These are phyloP conservation scores for Mycena floridula DNA, from an alignment of 768 basidiomycete species.

Conservation along the genomic window DNA sequence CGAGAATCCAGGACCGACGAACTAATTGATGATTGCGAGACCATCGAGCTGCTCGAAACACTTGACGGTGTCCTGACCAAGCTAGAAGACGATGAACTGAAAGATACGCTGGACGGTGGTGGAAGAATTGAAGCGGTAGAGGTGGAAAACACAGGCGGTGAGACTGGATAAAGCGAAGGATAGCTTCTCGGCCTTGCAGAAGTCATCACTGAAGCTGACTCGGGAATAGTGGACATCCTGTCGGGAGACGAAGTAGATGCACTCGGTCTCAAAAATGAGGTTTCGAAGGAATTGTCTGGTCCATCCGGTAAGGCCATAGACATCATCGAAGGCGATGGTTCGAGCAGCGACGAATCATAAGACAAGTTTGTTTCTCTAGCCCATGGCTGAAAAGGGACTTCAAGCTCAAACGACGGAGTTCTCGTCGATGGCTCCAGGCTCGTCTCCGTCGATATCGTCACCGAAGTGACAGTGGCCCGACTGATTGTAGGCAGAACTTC, in stretches of 20 bases:
- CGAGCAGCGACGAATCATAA: conserved; percentile 73
- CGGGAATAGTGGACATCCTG: conserved; percentile 39
- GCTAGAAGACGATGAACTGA: conserved; percentile 6
- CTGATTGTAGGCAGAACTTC: conserved; percentile 20
- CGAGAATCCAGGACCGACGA: conserved; percentile 30
- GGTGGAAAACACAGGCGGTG: conserved; percentile 28
- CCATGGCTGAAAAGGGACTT: conserved; percentile 37
- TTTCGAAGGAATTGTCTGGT: conserved; percentile 63
- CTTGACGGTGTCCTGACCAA: conserved; percentile 31
- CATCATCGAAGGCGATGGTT: conserved; percentile 59
- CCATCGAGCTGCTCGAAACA: conserved; percentile 28
- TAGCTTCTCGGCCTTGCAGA: conserved; percentile 16
- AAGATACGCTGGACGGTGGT: conserved; percentile 13
- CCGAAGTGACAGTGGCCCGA: conserved; percentile 21
- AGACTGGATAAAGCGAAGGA: conserved; percentile 21
- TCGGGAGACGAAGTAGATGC: conserved; percentile 40
- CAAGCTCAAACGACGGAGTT: conserved; percentile 25
- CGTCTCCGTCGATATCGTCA: conserved; percentile 30
- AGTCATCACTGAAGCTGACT: conserved; percentile 23
- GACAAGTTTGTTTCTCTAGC: conserved; percentile 59
- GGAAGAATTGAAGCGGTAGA: conserved; percentile 15
- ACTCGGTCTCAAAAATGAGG: conserved; percentile 66
- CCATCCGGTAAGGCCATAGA: conserved; percentile 53
- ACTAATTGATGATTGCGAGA: conserved; percentile 39
- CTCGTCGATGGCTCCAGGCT: conserved; percentile 38